Evolutionary conservation across 306 rosid genomes (phyloP).

Genomic region (Bauhinia variegata): DNA sequence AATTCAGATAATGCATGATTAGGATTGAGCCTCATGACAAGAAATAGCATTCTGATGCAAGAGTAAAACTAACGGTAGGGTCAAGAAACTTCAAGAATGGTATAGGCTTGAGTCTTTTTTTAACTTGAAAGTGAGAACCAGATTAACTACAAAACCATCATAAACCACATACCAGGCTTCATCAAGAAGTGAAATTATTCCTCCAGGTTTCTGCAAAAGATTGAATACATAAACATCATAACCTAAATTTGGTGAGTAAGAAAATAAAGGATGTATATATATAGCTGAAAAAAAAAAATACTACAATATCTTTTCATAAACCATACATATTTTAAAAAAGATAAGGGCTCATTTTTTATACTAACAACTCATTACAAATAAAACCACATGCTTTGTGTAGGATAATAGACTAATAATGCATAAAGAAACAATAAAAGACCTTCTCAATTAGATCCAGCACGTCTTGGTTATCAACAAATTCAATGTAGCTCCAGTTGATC

Average conservation of each 20-base stretch:
- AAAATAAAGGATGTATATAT: neutral
- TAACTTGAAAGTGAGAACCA: slow-evolving; percentile 29
- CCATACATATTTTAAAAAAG: neutral
- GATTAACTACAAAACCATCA: slow-evolving; percentile 25
- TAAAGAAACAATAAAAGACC: slow-evolving; percentile 53
- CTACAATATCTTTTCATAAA: slow-evolving; percentile 24
- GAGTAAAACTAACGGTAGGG: neutral
- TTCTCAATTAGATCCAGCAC: slow-evolving; percentile 97
- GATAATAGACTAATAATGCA: slow-evolving; percentile 12
- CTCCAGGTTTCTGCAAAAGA: slow-evolving; percentile 95
- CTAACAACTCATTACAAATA: slow-evolving; percentile 19
- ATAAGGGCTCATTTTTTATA: neutral
- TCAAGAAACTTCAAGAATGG: slow-evolving; percentile 7
- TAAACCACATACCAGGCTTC: slow-evolving; percentile 95
- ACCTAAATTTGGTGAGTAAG: slow-evolving; percentile 18
- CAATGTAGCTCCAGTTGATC: slow-evolving; percentile 98
- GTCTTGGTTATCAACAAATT: slow-evolving; percentile 98
- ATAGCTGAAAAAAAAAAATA: slow-evolving; percentile 21
- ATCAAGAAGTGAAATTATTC: slow-evolving; percentile 91
- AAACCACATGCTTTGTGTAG: neutral
- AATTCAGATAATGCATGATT: slow-evolving; percentile 33
- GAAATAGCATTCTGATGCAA: slow-evolving; percentile 18
- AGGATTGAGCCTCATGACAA: slow-evolving; percentile 14
- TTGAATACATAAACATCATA: slow-evolving; percentile 33
- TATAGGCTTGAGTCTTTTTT: slow-evolving; percentile 34